phyloP scores from a whole-genome alignment of 352 stramenopile species.

The Aphanomyces astaci region DNA sequence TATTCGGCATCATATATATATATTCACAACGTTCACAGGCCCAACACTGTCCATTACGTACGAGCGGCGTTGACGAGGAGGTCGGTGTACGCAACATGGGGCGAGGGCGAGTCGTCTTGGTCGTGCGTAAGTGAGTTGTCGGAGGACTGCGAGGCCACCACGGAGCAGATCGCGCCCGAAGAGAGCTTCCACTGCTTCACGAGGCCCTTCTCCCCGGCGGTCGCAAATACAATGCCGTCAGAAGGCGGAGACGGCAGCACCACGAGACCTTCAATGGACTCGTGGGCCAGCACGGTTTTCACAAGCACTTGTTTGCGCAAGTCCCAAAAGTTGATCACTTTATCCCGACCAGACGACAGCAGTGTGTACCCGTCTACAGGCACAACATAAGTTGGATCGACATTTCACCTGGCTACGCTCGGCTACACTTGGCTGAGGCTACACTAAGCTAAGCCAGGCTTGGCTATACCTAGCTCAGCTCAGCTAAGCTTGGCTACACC shows the following conservation, averaged over 20 bases:
- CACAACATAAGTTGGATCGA: too few relatives aligned
- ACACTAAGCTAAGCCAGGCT: too few relatives aligned
- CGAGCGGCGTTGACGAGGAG: conserved; percentile 45
- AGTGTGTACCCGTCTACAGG: conserved; percentile 67
- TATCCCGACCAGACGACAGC: conserved; percentile 87
- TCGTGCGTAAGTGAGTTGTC: conserved; percentile 30
- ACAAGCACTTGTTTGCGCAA: conserved; percentile 70
- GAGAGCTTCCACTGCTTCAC: conserved; percentile 72
- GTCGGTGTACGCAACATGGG: conserved; percentile 38
- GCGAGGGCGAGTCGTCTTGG: background rate
- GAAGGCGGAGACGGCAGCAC: conserved; percentile 50
- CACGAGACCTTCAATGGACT: conserved; percentile 91
- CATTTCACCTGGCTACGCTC: too few relatives aligned
- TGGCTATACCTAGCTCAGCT: too few relatives aligned
- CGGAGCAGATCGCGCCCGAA: conserved; percentile 32
- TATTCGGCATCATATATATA: too few relatives aligned
- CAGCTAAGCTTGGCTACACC: too few relatives aligned
- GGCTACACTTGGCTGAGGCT: too few relatives aligned
- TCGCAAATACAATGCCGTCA: conserved; percentile 83
- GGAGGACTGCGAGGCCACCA: conserved; percentile 39
- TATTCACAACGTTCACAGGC: too few relatives aligned
- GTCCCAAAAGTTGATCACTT: conserved; percentile 89
- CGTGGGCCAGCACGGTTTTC: conserved; percentile 92
- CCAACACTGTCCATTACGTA: too few relatives aligned
- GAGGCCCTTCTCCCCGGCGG: conserved; percentile 86